Conservation (phyloP, 1,139 yeast species). For the Suhomyces anneliseae region DNA sequence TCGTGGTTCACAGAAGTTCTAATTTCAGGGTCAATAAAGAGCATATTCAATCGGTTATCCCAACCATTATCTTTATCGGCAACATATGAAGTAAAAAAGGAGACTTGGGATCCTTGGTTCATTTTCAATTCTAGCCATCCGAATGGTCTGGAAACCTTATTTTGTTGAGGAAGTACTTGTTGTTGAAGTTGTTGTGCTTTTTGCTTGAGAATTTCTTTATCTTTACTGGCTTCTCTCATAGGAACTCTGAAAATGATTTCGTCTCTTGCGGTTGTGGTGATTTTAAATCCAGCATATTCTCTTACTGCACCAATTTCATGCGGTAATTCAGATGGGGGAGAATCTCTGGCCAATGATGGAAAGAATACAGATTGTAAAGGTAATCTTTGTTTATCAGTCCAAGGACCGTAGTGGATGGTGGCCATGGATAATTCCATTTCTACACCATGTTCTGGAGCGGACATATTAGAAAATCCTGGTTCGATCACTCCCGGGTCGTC, state of each 20-base stretch:
- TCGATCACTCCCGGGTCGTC: conserved; percentile 63
- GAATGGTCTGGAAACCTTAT: conserved; percentile 56
- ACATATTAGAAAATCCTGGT: not conserved
- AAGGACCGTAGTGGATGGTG: conserved; percentile 85
- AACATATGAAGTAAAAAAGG: conserved; percentile 50
- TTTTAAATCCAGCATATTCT: conserved; percentile 53
- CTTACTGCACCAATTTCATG: conserved; percentile 50
- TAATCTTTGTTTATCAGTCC: conserved; percentile 86
- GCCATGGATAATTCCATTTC: conserved; percentile 61
- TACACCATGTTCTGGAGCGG: conserved; percentile 64
- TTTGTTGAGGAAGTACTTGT: conserved; percentile 7
- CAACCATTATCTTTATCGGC: conserved; percentile 58
- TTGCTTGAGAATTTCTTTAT: conserved; percentile 35
- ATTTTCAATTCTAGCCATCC: conserved; percentile 88
- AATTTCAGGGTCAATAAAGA: conserved; percentile 60
- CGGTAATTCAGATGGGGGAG: conserved; percentile 43
- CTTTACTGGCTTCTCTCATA: conserved; percentile 80
- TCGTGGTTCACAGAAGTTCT: conserved; percentile 90
- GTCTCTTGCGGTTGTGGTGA: conserved; percentile 59
- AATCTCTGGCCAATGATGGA: conserved; percentile 66
- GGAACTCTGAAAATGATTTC: conserved; percentile 75
- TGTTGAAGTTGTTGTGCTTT: conserved; percentile 5
- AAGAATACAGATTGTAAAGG: conserved; percentile 65
- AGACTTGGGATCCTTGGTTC: conserved; percentile 51
- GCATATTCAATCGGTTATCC: conserved; percentile 50